Percentiles rank a stretch among this genome's conserved stretches.
phyloP scores from a whole-genome alignment of 129 eudicot species.

The Oenanthe sinensis region DNA sequence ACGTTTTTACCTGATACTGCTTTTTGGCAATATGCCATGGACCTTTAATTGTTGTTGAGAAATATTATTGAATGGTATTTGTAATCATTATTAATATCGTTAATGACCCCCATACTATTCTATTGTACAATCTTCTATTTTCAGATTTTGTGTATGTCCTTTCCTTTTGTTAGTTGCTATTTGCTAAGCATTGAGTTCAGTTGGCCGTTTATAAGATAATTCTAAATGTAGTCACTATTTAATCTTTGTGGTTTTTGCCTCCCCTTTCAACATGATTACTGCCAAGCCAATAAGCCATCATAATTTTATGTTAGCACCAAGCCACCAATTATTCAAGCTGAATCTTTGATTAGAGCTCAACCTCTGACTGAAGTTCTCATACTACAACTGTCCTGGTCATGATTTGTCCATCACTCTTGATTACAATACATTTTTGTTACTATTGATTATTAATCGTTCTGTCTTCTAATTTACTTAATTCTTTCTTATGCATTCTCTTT shows the following conservation, averaged over 20 bases:
- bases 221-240: background rate
- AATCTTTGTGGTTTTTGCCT: background rate
- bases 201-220: background rate
- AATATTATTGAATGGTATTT: background rate
- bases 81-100: background rate
- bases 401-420: background rate
- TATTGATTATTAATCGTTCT: background rate
- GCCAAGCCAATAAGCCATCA: background rate
- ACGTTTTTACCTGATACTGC: background rate
- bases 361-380: background rate
- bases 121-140: background rate
- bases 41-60: background rate
- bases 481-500: background rate
- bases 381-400: background rate
- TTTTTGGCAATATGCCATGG: background rate
- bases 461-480: background rate
- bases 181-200: background rate
- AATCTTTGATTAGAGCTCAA: background rate
- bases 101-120: background rate
- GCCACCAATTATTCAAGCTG: too few relatives aligned
- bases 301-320: background rate
- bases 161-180: background rate
- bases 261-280: background rate
- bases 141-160: background rate
- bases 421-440: background rate